Percentiles rank a stretch among this genome's conserved stretches.
These are phyloP conservation scores for Litsea cubeba DNA, from an alignment of 164 flowering plant species.

Conservation along the genomic window DNA sequence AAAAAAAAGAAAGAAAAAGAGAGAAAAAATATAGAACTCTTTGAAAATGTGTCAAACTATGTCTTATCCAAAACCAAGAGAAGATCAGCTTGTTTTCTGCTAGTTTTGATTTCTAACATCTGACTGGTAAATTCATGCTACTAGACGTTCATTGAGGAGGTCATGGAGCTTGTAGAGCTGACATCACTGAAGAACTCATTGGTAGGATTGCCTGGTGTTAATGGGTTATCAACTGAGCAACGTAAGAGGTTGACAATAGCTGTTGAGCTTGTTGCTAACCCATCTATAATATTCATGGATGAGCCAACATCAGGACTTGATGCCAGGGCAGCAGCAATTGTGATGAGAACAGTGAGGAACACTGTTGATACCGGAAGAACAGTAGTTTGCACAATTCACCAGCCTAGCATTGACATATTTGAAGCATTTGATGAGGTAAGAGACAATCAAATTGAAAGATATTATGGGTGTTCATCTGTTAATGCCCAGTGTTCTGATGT, in stretches of 20 bases:
- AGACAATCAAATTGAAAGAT: not conserved
- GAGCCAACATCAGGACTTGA: slow-evolving; percentile 58
- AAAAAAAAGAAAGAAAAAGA: too few species aligned
- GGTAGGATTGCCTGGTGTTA: slow-evolving; percentile 42
- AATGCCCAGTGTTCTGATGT: not conserved
- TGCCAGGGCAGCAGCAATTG: slow-evolving; percentile 52
- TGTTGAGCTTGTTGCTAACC: slow-evolving; percentile 56
- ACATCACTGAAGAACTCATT: slow-evolving; percentile 27
- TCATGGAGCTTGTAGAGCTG: slow-evolving; percentile 52
- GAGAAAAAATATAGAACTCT: too few species aligned
- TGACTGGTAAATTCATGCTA: not conserved
- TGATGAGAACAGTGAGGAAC: slow-evolving; percentile 50
- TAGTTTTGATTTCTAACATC: not conserved
- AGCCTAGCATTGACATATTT: slow-evolving; percentile 50
- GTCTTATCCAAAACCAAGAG: not conserved
- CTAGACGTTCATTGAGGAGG: slow-evolving; percentile 46
- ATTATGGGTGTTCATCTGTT: not conserved
- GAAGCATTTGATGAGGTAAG: slow-evolving; percentile 50
- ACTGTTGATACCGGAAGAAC: slow-evolving; percentile 51
- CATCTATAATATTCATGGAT: slow-evolving; percentile 52
- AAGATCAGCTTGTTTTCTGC: not conserved
- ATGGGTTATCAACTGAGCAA: slow-evolving; percentile 47
- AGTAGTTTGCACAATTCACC: slow-evolving; percentile 51
- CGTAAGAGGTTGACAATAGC: slow-evolving; percentile 51
- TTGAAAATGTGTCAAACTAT: too few species aligned